A percentile compares a stretch with the other conserved stretches of the same genome.
phyloP scores from a whole-genome alignment of 2,329 filamentous ascomycete species.

The Trichoderma breve region DNA sequence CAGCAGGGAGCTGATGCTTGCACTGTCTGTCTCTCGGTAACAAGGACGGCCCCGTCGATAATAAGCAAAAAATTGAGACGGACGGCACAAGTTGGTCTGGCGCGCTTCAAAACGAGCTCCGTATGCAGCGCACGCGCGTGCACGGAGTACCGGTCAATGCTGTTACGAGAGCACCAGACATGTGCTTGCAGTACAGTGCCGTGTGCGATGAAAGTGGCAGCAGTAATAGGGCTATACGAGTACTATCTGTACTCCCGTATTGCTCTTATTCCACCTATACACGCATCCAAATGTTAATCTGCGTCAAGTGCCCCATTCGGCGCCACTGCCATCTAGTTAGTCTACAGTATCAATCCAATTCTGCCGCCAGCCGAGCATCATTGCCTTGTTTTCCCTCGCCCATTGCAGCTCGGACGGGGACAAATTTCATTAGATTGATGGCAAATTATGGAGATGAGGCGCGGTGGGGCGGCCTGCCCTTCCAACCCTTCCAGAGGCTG shows the following conservation, averaged over 20 bases:
- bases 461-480: constrained; percentile 12
- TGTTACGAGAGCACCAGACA: no score
- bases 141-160: not conserved
- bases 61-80: not conserved
- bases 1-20: not conserved
- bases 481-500: not conserved
- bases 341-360: not conserved
- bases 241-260: not conserved
- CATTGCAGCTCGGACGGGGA: not conserved
- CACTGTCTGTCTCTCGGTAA: not conserved
- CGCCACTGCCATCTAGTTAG: not conserved
- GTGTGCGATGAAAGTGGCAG: not conserved
- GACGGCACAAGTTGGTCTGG: not conserved
- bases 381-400: not conserved
- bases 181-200: not conserved
- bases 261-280: not conserved
- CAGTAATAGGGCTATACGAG: not conserved
- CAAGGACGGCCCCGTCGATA: not conserved
- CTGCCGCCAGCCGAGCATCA: not conserved
- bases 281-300: not conserved
- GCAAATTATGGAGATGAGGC: constrained; percentile 17
- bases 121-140: not conserved
- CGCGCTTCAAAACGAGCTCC: not conserved
- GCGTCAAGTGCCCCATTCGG: not conserved
- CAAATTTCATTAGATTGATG: constrained; percentile 3